Conservation (phyloP, 768 basidiomycete species). For the Termitomyces sp. region DNA sequence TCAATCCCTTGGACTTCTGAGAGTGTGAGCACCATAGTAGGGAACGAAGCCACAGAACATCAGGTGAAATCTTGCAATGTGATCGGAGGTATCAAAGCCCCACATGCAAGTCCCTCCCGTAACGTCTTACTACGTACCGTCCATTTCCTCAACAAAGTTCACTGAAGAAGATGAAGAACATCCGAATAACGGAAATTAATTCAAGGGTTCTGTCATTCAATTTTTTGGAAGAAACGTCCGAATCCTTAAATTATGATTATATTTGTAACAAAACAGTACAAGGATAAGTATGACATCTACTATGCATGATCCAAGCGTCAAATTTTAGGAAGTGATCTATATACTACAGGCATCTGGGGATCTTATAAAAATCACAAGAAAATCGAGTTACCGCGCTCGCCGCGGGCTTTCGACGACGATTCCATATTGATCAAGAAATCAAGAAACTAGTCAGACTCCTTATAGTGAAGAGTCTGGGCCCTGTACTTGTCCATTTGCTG, state of each 20-base stretch:
- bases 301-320: not conserved
- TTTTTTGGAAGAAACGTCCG: not conserved
- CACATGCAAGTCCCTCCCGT: not conserved
- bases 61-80: not conserved
- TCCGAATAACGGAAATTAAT: no score
- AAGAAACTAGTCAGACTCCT: not conserved
- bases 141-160: not conserved
- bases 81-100: not conserved
- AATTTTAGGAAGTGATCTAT: not conserved
- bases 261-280: not conserved
- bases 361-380: not conserved
- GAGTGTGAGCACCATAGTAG: not conserved
- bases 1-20: not conserved
- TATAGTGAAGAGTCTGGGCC: not conserved
- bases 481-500: not conserved
- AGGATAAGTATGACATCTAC: not conserved
- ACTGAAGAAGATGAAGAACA: not conserved
- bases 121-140: not conserved
- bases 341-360: not conserved
- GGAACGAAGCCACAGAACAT: not conserved
- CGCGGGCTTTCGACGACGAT: not conserved
- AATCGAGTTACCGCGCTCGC: not conserved
- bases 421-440: not conserved
- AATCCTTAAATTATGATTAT: not conserved
- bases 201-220: not conserved